Evolutionary conservation across 1,284 basidiomycete species (phyloP).

Genomic region (Cystobasidiaceae sp.): DNA sequence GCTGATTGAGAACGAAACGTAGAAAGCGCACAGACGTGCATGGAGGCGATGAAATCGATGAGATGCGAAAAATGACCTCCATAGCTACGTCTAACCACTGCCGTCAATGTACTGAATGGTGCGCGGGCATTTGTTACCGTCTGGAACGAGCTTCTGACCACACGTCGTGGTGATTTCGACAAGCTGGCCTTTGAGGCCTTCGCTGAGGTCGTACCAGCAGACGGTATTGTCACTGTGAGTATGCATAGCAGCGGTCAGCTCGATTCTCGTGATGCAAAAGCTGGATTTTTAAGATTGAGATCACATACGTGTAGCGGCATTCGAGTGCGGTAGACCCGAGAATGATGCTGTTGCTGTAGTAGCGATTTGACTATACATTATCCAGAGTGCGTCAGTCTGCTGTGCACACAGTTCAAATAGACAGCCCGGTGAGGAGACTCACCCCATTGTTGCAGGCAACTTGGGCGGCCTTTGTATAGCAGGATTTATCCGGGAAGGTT

Average conservation of each 20-base stretch:
- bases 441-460: constrained; percentile 3
- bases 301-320: constrained; percentile 9
- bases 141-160: constrained; percentile 4
- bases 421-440: neutral
- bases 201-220: constrained; percentile 13
- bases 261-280: neutral
- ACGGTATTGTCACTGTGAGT: neutral
- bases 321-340: constrained; percentile 11
- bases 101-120: neutral
- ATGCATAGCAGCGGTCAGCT: neutral
- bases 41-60: no score
- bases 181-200: constrained; percentile 14
- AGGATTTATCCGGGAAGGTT: constrained; percentile 16
- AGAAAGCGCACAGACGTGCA: no score
- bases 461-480: constrained; percentile 6
- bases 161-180: constrained; percentile 12
- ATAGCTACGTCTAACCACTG: neutral
- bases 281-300: neutral
- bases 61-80: neutral
- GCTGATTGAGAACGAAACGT: no score
- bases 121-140: constrained; percentile 7
- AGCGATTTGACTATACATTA: neutral
- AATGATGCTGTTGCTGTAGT: constrained; percentile 4
- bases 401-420: neutral
- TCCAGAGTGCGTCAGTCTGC: neutral